Evolutionary conservation across 805 yeast species (phyloP).

Genomic region (Starmerella kuoi): DNA sequence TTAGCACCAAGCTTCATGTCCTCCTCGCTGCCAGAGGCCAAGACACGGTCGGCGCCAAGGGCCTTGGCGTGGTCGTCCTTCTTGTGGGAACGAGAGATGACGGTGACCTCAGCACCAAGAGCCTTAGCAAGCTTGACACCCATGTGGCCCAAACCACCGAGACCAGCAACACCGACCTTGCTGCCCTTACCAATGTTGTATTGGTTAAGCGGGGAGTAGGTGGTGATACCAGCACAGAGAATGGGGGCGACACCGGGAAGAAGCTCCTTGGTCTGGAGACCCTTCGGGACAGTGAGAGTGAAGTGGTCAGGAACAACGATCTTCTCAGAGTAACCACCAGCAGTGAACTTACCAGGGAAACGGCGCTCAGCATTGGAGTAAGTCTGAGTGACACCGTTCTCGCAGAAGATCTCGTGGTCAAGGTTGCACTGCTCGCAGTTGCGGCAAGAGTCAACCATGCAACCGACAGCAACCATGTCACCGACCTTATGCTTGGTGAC

Average conservation of each 20-base stretch:
- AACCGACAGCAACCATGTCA: conserved; percentile 73
- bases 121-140: conserved; percentile 48
- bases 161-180: conserved; percentile 48
- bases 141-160: conserved; percentile 59
- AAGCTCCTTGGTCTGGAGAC: conserved; percentile 32
- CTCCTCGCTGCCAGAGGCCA: conserved; percentile 37
- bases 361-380: conserved; percentile 32
- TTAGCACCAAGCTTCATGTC: conserved; percentile 28
- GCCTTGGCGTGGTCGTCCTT: conserved; percentile 44
- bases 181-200: conserved; percentile 39
- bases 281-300: conserved; percentile 52
- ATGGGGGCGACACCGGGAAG: conserved; percentile 51
- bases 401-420: conserved; percentile 48
- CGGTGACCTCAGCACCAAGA: conserved; percentile 49
- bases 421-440: conserved; percentile 47
- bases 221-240: conserved; percentile 69
- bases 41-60: conserved; percentile 44
- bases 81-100: conserved; percentile 40
- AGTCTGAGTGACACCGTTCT: conserved; percentile 35
- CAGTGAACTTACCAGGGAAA: conserved; percentile 50
- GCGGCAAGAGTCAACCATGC: conserved; percentile 49
- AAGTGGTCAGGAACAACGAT: conserved; percentile 43
- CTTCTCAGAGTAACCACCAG: conserved; percentile 34
- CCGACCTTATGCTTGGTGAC: conserved; percentile 44
- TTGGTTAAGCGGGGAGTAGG: conserved; percentile 48